phyloP scores from a whole-genome alignment of 2,329 filamentous ascomycete species.

The Biscogniauxia sp. region DNA sequence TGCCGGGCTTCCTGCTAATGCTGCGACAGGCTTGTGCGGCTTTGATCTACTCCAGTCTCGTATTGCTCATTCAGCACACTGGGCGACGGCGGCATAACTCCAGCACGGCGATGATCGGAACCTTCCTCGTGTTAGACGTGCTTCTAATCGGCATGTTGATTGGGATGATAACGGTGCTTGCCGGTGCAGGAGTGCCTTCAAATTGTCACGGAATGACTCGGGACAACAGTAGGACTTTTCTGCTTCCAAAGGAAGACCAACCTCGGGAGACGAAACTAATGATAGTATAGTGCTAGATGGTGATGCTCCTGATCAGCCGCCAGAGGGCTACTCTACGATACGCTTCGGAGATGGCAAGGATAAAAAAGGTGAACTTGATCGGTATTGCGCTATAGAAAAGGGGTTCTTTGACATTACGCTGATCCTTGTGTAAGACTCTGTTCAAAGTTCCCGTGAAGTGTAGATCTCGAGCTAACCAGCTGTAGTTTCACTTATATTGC shows the following conservation, averaged over 20 bases:
- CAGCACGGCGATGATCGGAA: conserved; percentile 23
- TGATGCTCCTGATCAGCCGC: conserved; percentile 16
- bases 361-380: conserved; percentile 18
- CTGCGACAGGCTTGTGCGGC: conserved; percentile 27
- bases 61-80: conserved; percentile 32
- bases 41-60: conserved; percentile 33
- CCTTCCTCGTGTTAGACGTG: conserved; percentile 32
- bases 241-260: neutral
- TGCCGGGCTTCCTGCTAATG: conserved; percentile 10
- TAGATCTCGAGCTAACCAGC: conserved; percentile 6
- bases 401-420: conserved; percentile 33
- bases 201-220: conserved; percentile 35
- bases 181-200: conserved; percentile 32
- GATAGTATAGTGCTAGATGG: conserved; percentile 1
- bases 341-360: conserved; percentile 31
- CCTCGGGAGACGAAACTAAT: conserved; percentile 3
- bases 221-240: conserved; percentile 17
- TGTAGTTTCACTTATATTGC: conserved; percentile 30
- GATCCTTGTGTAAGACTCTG: conserved; percentile 29
- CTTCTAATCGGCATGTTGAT: conserved; percentile 31
- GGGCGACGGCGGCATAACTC: conserved; percentile 24
- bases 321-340: conserved; percentile 26
- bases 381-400: conserved; percentile 28
- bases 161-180: conserved; percentile 34
- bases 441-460: neutral